Evolutionary conservation across 352 stramenopile genomes (phyloP).

Genomic region (Pythium folliculosum): DNA sequence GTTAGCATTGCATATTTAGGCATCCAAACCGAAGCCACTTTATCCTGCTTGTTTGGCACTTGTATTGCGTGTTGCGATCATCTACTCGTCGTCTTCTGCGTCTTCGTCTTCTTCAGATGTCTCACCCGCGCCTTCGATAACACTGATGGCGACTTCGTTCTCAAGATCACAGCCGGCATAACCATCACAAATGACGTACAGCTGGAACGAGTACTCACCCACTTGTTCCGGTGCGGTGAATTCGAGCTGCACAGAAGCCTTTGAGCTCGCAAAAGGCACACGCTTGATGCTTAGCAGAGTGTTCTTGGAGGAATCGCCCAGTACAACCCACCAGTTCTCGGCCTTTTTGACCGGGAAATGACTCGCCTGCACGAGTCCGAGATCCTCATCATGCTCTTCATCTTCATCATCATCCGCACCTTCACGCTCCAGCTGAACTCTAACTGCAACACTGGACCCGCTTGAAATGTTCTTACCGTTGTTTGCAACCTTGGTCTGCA

Average conservation of each 20-base stretch:
- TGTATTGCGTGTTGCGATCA: background rate
- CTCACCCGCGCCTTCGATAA: slow-evolving; percentile 43
- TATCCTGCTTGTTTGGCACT: background rate
- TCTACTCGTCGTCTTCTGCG: slow-evolving; percentile 27
- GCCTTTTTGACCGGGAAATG: slow-evolving; percentile 90
- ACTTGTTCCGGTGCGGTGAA: slow-evolving; percentile 95
- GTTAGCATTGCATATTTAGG: no score
- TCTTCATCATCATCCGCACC: slow-evolving; percentile 79
- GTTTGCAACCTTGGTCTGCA: slow-evolving; percentile 93
- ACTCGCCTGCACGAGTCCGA: slow-evolving; percentile 74
- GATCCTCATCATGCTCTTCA: slow-evolving; percentile 43
- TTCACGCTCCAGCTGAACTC: slow-evolving; percentile 91
- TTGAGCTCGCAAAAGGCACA: slow-evolving; percentile 88
- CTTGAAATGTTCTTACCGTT: slow-evolving; percentile 88
- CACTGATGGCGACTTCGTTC: slow-evolving; percentile 87
- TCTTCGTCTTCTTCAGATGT: slow-evolving; percentile 34
- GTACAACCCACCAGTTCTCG: slow-evolving; percentile 98
- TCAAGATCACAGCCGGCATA: slow-evolving; percentile 99
- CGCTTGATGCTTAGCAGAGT: slow-evolving; percentile 97
- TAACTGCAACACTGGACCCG: slow-evolving; percentile 90
- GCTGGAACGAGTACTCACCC: slow-evolving; percentile 93
- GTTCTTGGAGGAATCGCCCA: slow-evolving; percentile 96
- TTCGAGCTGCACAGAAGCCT: slow-evolving; percentile 89
- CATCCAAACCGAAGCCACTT: background rate
- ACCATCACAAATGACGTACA: slow-evolving; percentile 99